Base-by-base conservation (phyloP, 805 yeast genomes). In the Cyberlindnera xishuangbannaensis region DNA sequence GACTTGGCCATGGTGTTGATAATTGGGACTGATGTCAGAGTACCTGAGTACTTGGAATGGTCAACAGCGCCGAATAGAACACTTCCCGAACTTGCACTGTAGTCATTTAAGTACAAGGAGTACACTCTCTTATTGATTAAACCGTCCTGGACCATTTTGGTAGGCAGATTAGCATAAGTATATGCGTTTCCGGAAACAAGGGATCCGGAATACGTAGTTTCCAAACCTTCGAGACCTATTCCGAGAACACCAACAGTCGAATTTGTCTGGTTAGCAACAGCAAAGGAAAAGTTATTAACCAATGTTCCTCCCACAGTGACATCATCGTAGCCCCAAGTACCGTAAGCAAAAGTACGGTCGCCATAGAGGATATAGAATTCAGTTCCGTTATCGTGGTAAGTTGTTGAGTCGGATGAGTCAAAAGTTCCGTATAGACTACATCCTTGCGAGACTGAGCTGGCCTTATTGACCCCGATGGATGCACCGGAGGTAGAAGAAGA, bases 41-140 rank as follows among this genome's bases (percentile, higher is more conserved):
- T 40, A 12, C 86, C 87, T 0, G 56, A 34, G 52, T 73, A 78
- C 56, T 79, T 80, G 24, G 73, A 66, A 39, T 69, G 71, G 48
- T 82, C 90, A 18, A 77, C 68, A 19, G 79, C 92, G 30, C 92
- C 90, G 61, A 83, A 83, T 30, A 82, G 53, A 15, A 82, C 62
- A n/a, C 66, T 56, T 6, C 86, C 88, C 2, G 61, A 40, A 5
- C 47, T 28, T 1, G 72, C 59, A 22, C 57, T 56, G 9, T 51
- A 45, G 4, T 59, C 56, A 44, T 76, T 70, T 54, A 83, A 63
- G 47, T 63, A 81, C 35, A 83, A 60, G 0, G 90, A 81, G 53
- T 79, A 83, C 1, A 72, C 72, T 25, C 65, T 64, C 31, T 69
- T 66, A 28, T 66, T 48, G 40, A 76, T 81, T 26, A 71, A 50